A percentile compares a stretch with the other conserved stretches of the same genome.
These are phyloP conservation scores for Corymbia maculata DNA, from an alignment of 345 rosid species.

Conservation along the genomic window DNA sequence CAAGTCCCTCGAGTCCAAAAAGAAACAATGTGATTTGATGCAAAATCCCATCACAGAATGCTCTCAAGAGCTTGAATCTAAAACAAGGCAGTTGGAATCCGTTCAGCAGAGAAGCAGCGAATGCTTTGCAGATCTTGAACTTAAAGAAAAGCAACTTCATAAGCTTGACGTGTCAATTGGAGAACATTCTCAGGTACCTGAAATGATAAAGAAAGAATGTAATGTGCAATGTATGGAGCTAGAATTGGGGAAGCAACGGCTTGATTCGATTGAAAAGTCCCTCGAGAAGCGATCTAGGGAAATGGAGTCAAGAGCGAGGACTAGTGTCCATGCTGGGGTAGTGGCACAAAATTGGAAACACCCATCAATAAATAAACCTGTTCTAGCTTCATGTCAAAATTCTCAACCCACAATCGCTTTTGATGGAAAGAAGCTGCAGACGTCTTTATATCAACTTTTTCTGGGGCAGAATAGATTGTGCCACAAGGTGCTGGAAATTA, in stretches of 20 bases:
- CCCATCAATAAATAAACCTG: background rate
- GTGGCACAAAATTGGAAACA: background rate
- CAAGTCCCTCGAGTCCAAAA: conserved; percentile 2
- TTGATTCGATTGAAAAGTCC: background rate
- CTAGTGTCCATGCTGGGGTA: background rate
- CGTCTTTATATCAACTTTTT: conserved; percentile 22
- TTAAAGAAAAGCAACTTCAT: conserved; percentile 9
- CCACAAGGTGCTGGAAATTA: conserved; percentile 4
- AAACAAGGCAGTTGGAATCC: conserved; percentile 7
- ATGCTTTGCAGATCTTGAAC: background rate
- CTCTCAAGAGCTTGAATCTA: conserved; percentile 4
- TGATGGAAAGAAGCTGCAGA: conserved; percentile 24
- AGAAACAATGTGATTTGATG: conserved; percentile 9
- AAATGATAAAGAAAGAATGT: conserved; percentile 4
- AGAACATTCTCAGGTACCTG: background rate
- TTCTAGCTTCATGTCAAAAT: background rate
- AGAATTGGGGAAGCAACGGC: background rate
- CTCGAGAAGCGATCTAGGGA: conserved; percentile 1
- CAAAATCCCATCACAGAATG: background rate
- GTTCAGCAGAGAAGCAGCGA: background rate
- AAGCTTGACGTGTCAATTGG: background rate
- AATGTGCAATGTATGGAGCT: background rate
- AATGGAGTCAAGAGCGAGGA: background rate
- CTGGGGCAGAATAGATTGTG: conserved; percentile 9
- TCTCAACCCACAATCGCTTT: background rate